Evolutionary conservation across 768 basidiomycete species (phyloP).

Genomic region (Hypholoma fasciculare): DNA sequence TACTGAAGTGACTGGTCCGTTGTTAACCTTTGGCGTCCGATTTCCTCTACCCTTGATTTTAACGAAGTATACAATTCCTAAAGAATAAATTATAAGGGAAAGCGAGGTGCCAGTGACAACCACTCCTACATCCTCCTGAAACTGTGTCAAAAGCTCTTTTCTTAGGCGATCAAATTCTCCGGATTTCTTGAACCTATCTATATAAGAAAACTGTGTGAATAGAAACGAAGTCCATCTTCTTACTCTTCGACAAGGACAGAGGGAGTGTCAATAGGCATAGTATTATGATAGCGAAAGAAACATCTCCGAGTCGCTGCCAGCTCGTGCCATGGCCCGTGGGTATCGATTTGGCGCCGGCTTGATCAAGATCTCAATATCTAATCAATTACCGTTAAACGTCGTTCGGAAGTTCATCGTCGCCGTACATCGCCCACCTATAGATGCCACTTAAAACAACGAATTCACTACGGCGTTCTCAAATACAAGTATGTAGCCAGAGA

Average conservation of each 20-base stretch:
- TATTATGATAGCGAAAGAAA: not conserved
- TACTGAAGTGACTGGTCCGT: slow-evolving; percentile 55
- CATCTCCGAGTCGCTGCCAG: not conserved
- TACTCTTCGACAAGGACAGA: slow-evolving; percentile 67
- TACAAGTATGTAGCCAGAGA: not conserved
- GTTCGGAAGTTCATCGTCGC: no score
- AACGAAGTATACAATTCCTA: slow-evolving; percentile 57
- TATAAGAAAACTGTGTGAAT: not conserved
- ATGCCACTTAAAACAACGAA: no score
- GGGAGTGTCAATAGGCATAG: slow-evolving; percentile 56
- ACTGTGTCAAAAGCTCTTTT: slow-evolving; percentile 60
- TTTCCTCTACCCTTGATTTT: slow-evolving; percentile 60
- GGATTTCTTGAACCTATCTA: slow-evolving; percentile 70
- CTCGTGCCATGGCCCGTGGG: not conserved
- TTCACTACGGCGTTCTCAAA: not conserved
- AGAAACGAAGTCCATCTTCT: slow-evolving; percentile 14
- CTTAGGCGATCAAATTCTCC: slow-evolving; percentile 77
- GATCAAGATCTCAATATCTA: no score
- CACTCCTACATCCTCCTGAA: slow-evolving; percentile 57
- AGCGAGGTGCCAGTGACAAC: not conserved
- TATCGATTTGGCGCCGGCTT: not conserved
- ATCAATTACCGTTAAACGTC: no score
- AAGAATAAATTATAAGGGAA: not conserved
- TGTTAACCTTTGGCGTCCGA: slow-evolving; percentile 54
- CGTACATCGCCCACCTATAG: no score